phyloP scores from a whole-genome alignment of 2,329 filamentous ascomycete genomes.

The Helotiales sp. region DNA sequence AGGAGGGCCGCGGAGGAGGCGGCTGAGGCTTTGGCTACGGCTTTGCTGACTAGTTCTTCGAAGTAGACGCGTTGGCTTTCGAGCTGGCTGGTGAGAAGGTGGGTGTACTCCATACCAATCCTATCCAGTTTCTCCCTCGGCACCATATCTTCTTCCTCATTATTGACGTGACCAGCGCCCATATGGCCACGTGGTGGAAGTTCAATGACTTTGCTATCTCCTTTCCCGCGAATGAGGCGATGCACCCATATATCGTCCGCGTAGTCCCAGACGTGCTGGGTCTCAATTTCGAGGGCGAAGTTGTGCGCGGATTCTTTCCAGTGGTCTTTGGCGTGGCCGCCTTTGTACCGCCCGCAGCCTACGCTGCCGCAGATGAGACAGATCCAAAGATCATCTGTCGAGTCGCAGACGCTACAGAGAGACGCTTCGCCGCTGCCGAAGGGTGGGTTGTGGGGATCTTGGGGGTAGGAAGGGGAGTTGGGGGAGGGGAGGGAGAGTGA shows the following conservation, averaged over 20 bases:
- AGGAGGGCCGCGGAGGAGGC: slow-evolving; percentile 71
- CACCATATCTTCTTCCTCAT: slow-evolving; percentile 66
- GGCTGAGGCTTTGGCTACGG: slow-evolving; percentile 84
- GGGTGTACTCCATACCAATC: slow-evolving; percentile 93
- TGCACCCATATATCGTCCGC: slow-evolving; percentile 95
- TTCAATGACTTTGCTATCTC: slow-evolving; percentile 90
- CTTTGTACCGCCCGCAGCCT: slow-evolving; percentile 93
- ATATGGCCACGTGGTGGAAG: slow-evolving; percentile 59
- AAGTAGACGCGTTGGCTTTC: slow-evolving; percentile 94
- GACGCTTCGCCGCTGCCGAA: slow-evolving; percentile 68
- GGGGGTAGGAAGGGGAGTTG: slow-evolving; percentile 36
- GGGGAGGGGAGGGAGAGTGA: slow-evolving; percentile 44
- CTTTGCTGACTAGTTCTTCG: slow-evolving; percentile 87
- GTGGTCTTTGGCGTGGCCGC: slow-evolving; percentile 90
- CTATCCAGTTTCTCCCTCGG: slow-evolving; percentile 72
- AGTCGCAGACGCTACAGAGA: slow-evolving; percentile 82
- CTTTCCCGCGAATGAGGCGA: slow-evolving; percentile 90
- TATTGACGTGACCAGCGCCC: slow-evolving; percentile 15
- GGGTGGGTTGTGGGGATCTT: slow-evolving; percentile 58
- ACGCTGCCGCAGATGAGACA: slow-evolving; percentile 92
- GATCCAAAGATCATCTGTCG: slow-evolving; percentile 86
- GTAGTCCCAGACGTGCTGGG: slow-evolving; percentile 98
- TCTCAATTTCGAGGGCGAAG: slow-evolving; percentile 90
- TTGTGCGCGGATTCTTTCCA: slow-evolving; percentile 89
- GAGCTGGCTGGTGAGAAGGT: slow-evolving; percentile 88